Base-by-base conservation (phyloP, 805 yeast genomes). In the Wickerhamia fluorescens region DNA sequence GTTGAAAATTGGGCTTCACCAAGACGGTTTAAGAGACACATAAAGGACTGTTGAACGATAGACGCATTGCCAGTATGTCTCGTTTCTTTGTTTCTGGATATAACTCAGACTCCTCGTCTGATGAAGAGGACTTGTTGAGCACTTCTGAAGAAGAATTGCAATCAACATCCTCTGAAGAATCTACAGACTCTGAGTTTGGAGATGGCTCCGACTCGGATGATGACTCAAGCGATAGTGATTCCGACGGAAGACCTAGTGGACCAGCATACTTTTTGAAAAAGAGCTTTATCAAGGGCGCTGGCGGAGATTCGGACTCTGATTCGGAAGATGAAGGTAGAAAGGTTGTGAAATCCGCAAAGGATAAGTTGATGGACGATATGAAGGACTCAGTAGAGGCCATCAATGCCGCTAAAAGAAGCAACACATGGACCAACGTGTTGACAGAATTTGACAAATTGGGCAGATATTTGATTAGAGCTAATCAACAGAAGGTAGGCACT, bases 341-440 rank as follows among this genome's bases (percentile, higher is more conserved):
- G 43, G 86, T 87, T 23, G 95, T 89, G 44, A 88, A 85, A 63
- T 78, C 92, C 34, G 95, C 96, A 30, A 85, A 81, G 61, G 97
- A 88, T 41, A 92, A 89, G 66, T 69, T 87, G 36, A 56, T 87
- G 44, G 96, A 87, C 51, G 98, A 92, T 56, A 72, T 92, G 62
- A 78, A 73, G 44, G 66, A 67, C 15, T 58, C 73, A 19, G 72
- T 79, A 43, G 78, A 75, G 47, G 68, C 74, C 29, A 74, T 87
- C 46, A 87, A 79, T 49, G 69, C 71, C 35, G 76, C 78, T 28
- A 76, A 75, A 46, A 71, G 73, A 58, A 70, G 71, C 41, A 75
- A 74, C 47, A 89, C 84, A 58, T 89, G 96, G 95, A 69, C 77
- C 31, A 63, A 71, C 23, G 79, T 83, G 25, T 71, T 79, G 29